phyloP scores from a whole-genome alignment of 2,329 filamentous ascomycete genomes.

The Penicillium sp. region DNA sequence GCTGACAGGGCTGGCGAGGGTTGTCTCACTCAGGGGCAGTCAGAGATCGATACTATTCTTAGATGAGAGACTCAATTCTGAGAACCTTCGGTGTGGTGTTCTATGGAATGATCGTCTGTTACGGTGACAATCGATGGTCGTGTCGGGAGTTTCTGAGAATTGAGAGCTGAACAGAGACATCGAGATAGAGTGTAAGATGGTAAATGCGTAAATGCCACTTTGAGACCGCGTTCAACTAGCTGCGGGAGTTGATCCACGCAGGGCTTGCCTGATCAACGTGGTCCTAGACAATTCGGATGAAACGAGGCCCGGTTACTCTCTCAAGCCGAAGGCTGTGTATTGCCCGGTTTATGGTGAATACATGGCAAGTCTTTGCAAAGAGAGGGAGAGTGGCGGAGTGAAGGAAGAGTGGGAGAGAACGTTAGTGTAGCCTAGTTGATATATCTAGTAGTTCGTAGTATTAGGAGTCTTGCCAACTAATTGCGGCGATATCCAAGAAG shows the following conservation, averaged over 20 bases:
- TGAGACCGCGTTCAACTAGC: conserved; percentile 1
- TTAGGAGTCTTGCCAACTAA: background rate
- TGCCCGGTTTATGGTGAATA: background rate
- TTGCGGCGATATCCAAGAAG: background rate
- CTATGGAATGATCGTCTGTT: conserved; percentile 7
- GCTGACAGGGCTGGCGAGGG: background rate
- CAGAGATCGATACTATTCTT: conserved; percentile 7
- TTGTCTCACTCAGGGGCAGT: conserved; percentile 1
- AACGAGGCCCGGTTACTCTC: background rate
- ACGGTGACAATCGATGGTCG: conserved; percentile 10
- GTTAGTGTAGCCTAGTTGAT: background rate
- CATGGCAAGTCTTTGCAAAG: background rate
- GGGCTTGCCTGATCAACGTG: conserved; percentile 4
- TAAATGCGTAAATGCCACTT: background rate
- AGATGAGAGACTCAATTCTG: conserved; percentile 4
- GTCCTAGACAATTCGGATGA: background rate
- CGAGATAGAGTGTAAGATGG: background rate
- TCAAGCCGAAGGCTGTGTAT: background rate
- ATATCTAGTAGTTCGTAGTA: background rate
- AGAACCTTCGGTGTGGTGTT: background rate
- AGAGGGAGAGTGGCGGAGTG: background rate
- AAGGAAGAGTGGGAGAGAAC: background rate
- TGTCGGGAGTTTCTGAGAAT: background rate
- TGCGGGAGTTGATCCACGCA: background rate
- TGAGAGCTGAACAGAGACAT: background rate